Evolutionary conservation across 2,329 filamentous ascomycete species (phyloP), one percentile per base, ranked within the genome.

Genomic region (Aureobasidium sp.): DNA sequence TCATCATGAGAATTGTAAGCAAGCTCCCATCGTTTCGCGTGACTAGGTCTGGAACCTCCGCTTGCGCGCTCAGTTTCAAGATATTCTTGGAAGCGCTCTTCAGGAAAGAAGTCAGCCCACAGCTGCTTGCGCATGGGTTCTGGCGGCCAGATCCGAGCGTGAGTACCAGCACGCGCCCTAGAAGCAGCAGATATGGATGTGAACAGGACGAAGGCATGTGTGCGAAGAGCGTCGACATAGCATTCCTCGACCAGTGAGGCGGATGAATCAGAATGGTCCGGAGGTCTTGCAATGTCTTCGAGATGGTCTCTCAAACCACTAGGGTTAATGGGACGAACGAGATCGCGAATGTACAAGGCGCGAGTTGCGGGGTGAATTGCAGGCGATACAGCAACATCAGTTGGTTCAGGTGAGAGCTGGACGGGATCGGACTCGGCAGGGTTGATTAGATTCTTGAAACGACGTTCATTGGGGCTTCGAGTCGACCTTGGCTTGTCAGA

Each of bases 101-200:
- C 82, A 0, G 93, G 93, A 25, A 97, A 81, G 72, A 94, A 97
- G 72, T 99, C 94, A 3, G 90, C 90, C 83, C 88, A 95, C 1
- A 97, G 80, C 0, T 86, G 81, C 72, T 94, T 95, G 36, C 94
- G 83, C 66, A 87, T 89, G 62, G 87, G 85, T 75, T 97, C 93
- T 62, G 91, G 85, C 0, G 93, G 93, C 90, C 92, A 97, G 39
- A 91, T 82, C 27, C 82, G 82, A 62, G 85, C 84, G 74, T 99
- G 93, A 2, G 97, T 78, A 2, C 83, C 82, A 10, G 84, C 82
- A 53, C 93, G 88, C 9, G 90, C 91, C 27, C 90, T 83, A 0
- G 87, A 85, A 4, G 94, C 94, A 3, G 88, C 86, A 3, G 85
- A 78, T 10, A 85, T 78, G 49, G 80, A 87, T 48, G 79, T 77